These are phyloP conservation scores for Boletellus ananiceps DNA, from an alignment of 768 basidiomycete species.

Conservation along the genomic window DNA sequence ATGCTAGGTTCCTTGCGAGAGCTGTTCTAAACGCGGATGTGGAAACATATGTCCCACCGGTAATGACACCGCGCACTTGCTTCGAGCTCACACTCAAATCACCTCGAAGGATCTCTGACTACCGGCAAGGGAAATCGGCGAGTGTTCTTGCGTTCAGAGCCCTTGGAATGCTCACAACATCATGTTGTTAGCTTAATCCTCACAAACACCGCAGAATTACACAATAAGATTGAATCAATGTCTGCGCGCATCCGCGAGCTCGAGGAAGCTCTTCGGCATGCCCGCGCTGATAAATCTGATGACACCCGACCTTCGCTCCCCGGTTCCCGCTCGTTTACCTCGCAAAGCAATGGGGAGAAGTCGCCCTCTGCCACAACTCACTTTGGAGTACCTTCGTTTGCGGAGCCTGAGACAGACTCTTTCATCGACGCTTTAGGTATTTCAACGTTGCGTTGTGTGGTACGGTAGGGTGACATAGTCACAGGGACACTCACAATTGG, in stretches of 20 bases:
- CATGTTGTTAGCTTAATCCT: conserved; percentile 44
- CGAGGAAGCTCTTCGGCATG: conserved; percentile 50
- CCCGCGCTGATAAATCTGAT: conserved; percentile 47
- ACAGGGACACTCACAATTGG: conserved; percentile 57
- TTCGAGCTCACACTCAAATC: conserved; percentile 1
- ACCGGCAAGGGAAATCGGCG: conserved; percentile 60
- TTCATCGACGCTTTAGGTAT: conserved; percentile 49
- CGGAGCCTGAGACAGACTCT: conserved; percentile 38
- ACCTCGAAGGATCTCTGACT: conserved; percentile 43
- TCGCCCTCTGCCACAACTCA: conserved; percentile 10
- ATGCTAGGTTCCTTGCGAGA: conserved; percentile 68
- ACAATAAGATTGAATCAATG: conserved; percentile 57
- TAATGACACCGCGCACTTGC: conserved; percentile 21
- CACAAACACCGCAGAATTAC: conserved; percentile 66
- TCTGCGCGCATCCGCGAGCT: conserved; percentile 54
- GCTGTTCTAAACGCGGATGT: conserved; percentile 71
- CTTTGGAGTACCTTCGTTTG: conserved; percentile 1
- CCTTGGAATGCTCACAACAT: neutral
- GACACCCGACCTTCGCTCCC: conserved; percentile 48
- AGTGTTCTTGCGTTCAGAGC: conserved; percentile 1
- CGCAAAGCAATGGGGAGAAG: conserved; percentile 25
- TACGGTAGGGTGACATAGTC: neutral
- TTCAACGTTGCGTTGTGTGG: neutral
- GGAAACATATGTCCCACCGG: conserved; percentile 76
- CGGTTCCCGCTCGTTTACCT: conserved; percentile 20